Evolutionary conservation across 495 filamentous ascomycete species (phyloP).

Genomic region (Xylaria acuta): DNA sequence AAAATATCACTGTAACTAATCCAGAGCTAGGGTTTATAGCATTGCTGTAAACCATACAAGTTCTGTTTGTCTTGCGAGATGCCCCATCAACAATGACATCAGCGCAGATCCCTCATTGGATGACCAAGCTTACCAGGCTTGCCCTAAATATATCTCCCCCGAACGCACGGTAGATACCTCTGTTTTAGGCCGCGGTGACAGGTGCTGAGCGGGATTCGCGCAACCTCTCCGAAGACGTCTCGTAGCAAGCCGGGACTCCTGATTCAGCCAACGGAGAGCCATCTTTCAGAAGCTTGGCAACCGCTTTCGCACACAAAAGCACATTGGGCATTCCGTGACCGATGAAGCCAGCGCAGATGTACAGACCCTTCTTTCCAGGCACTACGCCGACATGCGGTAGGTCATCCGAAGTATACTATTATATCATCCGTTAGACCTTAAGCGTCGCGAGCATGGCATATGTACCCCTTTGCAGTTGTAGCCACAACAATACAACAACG

Average conservation of each 20-base stretch:
- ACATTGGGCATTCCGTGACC: constrained; percentile 61
- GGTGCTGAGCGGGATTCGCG: not conserved
- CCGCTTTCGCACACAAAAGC: constrained; percentile 51
- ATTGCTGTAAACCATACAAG: not conserved
- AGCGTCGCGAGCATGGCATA: not conserved
- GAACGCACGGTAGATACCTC: not conserved
- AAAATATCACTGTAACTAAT: not conserved
- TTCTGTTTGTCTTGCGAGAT: not conserved
- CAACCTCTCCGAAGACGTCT: constrained; percentile 45
- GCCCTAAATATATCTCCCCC: not conserved
- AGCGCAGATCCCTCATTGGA: constrained; percentile 23
- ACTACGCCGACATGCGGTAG: constrained; percentile 55
- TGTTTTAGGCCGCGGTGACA: not conserved
- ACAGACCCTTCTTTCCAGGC: constrained; percentile 49
- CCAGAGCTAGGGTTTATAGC: not conserved
- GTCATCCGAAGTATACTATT: constrained; percentile 46
- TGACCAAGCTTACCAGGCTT: not conserved
- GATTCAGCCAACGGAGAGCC: constrained; percentile 46
- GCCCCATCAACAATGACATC: constrained; percentile 17
- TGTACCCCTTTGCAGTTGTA: not conserved
- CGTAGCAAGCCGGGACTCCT: constrained; percentile 48
- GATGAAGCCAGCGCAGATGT: constrained; percentile 55
- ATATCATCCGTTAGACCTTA: not conserved
- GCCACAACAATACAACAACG: not conserved
- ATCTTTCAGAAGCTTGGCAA: constrained; percentile 52